Evolutionary conservation across 2,329 filamentous ascomycete species (phyloP).

Genomic region (Fusarium sp.): DNA sequence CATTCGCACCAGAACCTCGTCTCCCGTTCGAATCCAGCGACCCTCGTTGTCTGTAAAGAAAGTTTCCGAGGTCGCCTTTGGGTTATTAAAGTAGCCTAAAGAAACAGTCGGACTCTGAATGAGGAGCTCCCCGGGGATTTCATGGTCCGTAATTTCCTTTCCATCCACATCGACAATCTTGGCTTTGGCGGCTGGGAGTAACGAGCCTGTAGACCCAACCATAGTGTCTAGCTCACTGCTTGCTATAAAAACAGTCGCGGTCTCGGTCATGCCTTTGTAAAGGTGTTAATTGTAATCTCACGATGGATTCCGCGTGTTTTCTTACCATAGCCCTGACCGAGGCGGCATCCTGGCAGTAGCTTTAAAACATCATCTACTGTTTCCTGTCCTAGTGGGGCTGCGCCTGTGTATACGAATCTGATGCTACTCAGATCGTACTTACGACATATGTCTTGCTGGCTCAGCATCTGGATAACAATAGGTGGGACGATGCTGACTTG

Average conservation of each 20-base stretch:
- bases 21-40: conserved; percentile 86
- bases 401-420: conserved; percentile 76
- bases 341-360: conserved; percentile 74
- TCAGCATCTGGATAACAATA: conserved; percentile 82
- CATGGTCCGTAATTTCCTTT: conserved; percentile 76
- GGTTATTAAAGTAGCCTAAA: conserved; percentile 89
- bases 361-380: conserved; percentile 74
- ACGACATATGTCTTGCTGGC: conserved; percentile 70
- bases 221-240: conserved; percentile 73
- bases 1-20: conserved; percentile 81
- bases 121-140: conserved; percentile 85
- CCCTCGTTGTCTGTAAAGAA: conserved; percentile 78
- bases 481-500: conserved; percentile 82
- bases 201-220: conserved; percentile 77
- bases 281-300: neutral
- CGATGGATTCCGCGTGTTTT: fast-evolving
- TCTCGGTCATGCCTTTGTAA: conserved; percentile 78
- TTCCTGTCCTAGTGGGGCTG: conserved; percentile 81
- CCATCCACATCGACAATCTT: conserved; percentile 78
- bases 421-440: conserved; percentile 82
- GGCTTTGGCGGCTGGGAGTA: conserved; percentile 75
- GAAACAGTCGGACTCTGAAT: conserved; percentile 84
- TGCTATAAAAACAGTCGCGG: conserved; percentile 75
- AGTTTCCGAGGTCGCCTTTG: conserved; percentile 85
- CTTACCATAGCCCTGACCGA: conserved; percentile 81